Percentiles rank a stretch among this genome's conserved stretches.
Conservation (phyloP, 768 basidiomycete species). For the Lyophyllum shimeji region DNA sequence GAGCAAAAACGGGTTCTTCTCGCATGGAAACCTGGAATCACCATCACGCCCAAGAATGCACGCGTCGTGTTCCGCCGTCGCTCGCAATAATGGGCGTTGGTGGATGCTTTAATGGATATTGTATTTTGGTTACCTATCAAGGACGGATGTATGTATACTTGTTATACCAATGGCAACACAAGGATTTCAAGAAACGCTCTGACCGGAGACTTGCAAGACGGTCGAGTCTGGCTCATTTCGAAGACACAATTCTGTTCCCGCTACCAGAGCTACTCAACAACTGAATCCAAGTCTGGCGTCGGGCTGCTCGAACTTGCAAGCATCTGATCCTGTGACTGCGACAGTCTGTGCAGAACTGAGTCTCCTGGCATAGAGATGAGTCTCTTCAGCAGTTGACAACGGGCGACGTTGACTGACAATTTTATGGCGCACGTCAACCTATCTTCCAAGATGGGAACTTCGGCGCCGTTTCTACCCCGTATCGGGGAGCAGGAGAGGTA, state of each 20-base stretch:
- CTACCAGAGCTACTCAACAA: neutral
- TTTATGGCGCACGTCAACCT: slow-evolving; percentile 6
- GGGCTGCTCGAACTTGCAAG: neutral
- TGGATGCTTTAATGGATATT: neutral
- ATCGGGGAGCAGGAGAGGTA: slow-evolving; percentile 3
- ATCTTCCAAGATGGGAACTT: neutral
- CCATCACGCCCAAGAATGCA: slow-evolving; percentile 33
- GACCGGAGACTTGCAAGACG: no score
- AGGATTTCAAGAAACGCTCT: no score
- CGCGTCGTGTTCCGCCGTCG: slow-evolving; percentile 19
- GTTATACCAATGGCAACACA: neutral
- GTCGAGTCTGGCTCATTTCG: no score
- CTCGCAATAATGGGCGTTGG: neutral
- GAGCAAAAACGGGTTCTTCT: slow-evolving; percentile 33
- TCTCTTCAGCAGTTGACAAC: neutral
- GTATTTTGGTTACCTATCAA: no score
- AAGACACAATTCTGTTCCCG: no score
- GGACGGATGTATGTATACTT: neutral
- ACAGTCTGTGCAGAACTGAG: slow-evolving; percentile 1
- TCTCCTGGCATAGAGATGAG: neutral
- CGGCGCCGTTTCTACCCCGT: neutral
- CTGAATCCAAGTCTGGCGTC: neutral
- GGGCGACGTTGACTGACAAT: neutral
- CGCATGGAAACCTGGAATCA: slow-evolving; percentile 35
- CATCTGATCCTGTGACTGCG: neutral